Evolutionary conservation across 768 basidiomycete species (phyloP), one percentile per base, ranked within the genome.

Genomic region (Rubroboletus pulcherrimus): DNA sequence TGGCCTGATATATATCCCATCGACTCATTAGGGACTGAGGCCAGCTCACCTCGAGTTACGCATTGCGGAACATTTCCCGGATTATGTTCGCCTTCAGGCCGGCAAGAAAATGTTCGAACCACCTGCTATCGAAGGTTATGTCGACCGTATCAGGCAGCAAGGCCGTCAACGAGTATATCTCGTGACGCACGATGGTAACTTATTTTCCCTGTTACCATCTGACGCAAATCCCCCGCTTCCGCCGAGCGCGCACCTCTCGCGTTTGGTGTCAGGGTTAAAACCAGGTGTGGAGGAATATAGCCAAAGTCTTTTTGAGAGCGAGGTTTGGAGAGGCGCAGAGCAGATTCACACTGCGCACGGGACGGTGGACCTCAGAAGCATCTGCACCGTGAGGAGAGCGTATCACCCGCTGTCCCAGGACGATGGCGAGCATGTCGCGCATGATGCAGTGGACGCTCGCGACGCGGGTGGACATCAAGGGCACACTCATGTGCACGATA

Each of bases 71-170:
- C 95, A 98, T 69, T 77, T 74, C 24, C 81, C 85, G 5, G 80
- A 68, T 15, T 66, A 67, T 53, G 61, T 81, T 46, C 75, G 75
- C 59, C 63, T 78, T 37, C 51, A 56, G 19, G 74, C 45, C 48
- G 79, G 78, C 10, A 77, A 70, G 15, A 73, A 68, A 37, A 65
- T 94, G 17, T 71, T 80, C 34, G 91, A 95, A 63, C 95, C 95
- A 2, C 84, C 86, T 0, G 81, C 83, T 0, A 75, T 96, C 45
- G 95, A 98, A 71, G 95, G 95, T 3, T 97, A 90, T 71, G 74
- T 95, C 41, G 81, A 89, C 56, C 85, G 86, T 45, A 78, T 91
- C 63, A 79, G 76, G 58, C 78, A 83, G 3, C 83, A 81, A 60
- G 66, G 69, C 30, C 83, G 78, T 51, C 81, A 87, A 53, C 76